phyloP scores from a whole-genome alignment of 179 eudicot genomes.

The Vitellaria paradoxa region DNA sequence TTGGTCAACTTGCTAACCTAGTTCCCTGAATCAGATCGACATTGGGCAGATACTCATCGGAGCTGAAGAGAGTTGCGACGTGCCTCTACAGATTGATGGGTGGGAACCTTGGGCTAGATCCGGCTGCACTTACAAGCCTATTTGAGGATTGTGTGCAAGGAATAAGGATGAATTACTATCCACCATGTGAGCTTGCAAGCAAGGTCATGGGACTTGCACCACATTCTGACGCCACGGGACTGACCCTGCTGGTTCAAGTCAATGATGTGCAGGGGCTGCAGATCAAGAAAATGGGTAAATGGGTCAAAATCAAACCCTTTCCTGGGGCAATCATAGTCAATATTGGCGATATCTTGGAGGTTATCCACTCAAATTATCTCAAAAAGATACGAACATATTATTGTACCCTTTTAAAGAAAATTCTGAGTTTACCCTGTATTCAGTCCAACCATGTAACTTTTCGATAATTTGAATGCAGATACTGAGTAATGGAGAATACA shows the following conservation, averaged over 20 bases:
- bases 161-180: slow-evolving; percentile 35
- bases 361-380: neutral
- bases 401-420: too few relatives aligned
- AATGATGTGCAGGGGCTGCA: slow-evolving; percentile 32
- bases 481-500: slow-evolving; percentile 34
- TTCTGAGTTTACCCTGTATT: too few relatives aligned
- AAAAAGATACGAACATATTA: neutral
- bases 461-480: slow-evolving; percentile 17
- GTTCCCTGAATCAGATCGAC: slow-evolving; percentile 15
- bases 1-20: too few relatives aligned
- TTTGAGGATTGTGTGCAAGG: slow-evolving; percentile 25
- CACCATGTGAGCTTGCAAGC: slow-evolving; percentile 30
- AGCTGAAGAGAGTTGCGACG: slow-evolving; percentile 16
- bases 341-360: slow-evolving; percentile 33
- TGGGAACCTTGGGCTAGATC: slow-evolving; percentile 22
- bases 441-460: too few relatives aligned
- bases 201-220: slow-evolving; percentile 30
- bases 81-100: slow-evolving; percentile 21
- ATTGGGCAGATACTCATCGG: slow-evolving; percentile 23
- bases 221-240: slow-evolving; percentile 30
- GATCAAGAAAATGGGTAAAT: slow-evolving; percentile 24
- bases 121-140: slow-evolving; percentile 4
- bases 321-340: slow-evolving; percentile 28
- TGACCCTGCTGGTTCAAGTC: slow-evolving; percentile 33
- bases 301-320: slow-evolving; percentile 32